Base-by-base conservation (phyloP, 805 yeast species). In the Teunomyces stri region DNA sequence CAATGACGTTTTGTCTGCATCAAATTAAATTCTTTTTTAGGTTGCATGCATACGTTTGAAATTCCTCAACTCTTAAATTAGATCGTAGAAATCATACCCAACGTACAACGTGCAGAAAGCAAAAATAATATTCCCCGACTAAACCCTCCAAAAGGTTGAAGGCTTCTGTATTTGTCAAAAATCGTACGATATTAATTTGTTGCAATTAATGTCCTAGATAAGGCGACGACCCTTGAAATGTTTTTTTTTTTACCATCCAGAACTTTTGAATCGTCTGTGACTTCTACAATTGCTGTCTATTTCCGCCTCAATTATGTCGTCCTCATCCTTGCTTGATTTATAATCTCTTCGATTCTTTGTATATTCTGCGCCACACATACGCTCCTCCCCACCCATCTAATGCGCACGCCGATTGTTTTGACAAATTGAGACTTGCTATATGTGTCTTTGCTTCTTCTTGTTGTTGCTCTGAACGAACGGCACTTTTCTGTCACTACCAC, bases 1-100 rank as follows among this genome's bases (percentile, higher is more conserved):
- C 16, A n/a, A 15, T 16, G 38, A 34, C 38, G 16, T 34, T 37
- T 37, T 37, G 40, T 22, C 40, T 21, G 29, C 40, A 37, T 20
- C 11, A 22, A 37, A 4, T 22, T 20, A 18, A 34, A 37, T 18
- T 31, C 34, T 31, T 31, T 31, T 31, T 31, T 15, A 12, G 40
- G 28, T 13, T 21, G 11, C 40, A 37, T 37, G 29, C 40, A 37
- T 37, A 22, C 29, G 9, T 20, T 18, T 21, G 29, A 37, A 37
- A 21, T 37, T 37, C 40, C 11, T 18, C 39, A 5, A 12, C 13
- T 37, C 29, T 22, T 37, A 37, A 37, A 37, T 37, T 21, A 37
- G 40, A 37, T 37, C 40, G 25, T 21, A 22, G 40, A 37, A 37
- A 15, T 12, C 29, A 22, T 11, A 37, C 25, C 3, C 7, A 12